phyloP scores from a whole-genome alignment of 176 grass and related monocot species.

The Avena eriantha region DNA sequence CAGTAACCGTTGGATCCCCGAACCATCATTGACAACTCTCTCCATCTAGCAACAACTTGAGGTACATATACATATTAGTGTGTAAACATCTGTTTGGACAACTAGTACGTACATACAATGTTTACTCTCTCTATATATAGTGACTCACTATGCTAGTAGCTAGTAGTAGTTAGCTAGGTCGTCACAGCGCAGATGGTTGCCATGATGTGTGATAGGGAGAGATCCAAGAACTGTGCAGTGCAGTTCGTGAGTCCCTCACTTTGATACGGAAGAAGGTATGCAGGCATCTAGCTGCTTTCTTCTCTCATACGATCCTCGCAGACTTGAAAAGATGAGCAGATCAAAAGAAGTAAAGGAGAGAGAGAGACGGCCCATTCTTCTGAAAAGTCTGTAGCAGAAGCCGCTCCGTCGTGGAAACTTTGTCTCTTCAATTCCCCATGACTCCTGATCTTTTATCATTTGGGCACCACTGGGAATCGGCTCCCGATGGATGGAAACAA shows the following conservation, averaged over 20 bases:
- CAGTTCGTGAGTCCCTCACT: slow-evolving; percentile 17
- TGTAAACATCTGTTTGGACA: too few relatives aligned
- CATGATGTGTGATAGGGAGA: too few relatives aligned
- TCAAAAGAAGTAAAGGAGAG: slow-evolving; percentile 37
- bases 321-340: slow-evolving; percentile 54
- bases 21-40: slow-evolving; percentile 26
- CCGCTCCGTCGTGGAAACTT: slow-evolving; percentile 60
- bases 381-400: slow-evolving; percentile 60
- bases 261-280: slow-evolving; percentile 29
- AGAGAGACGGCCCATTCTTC: slow-evolving; percentile 24
- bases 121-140: too few relatives aligned
- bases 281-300: slow-evolving; percentile 30
- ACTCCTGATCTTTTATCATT: too few relatives aligned
- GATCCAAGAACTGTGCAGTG: slow-evolving; percentile 7
- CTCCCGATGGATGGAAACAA: too few relatives aligned
- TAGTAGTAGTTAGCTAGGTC: too few relatives aligned
- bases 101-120: too few relatives aligned
- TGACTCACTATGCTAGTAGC: too few relatives aligned
- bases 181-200: too few relatives aligned
- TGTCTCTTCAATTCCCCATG: background rate
- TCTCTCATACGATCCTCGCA: slow-evolving; percentile 35
- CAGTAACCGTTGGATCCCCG: slow-evolving; percentile 47
- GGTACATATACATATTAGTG: too few relatives aligned
- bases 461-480: too few relatives aligned
- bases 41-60: slow-evolving; percentile 22